A percentile compares a stretch with the other conserved stretches of the same genome.
Evolutionary conservation across 176 grass and related monocot species (phyloP).

Genomic region (Aegilops sharonensis): DNA sequence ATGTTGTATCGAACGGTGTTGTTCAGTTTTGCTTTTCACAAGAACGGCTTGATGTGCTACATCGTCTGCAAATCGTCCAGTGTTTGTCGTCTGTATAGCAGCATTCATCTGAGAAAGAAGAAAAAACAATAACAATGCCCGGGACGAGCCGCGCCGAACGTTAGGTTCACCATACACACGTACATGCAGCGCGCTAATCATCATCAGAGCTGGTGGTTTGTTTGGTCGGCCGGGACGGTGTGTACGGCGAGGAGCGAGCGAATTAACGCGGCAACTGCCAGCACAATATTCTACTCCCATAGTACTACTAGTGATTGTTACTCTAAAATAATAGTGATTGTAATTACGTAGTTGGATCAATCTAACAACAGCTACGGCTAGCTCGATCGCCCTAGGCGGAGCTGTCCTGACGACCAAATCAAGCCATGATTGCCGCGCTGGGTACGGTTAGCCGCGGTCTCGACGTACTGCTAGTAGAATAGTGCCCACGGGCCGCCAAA

Average conservation of each 20-base stretch:
- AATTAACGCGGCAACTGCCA: background rate
- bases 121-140: background rate
- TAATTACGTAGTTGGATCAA: background rate
- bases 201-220: background rate
- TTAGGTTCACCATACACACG: constrained; percentile 3
- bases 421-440: background rate
- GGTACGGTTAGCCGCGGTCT: too few relatives aligned
- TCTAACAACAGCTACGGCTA: background rate
- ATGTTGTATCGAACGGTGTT: too few relatives aligned
- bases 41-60: too few relatives aligned
- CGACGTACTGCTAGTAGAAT: too few relatives aligned
- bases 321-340: too few relatives aligned
- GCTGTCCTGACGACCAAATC: background rate
- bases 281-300: background rate
- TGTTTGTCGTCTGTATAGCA: too few relatives aligned
- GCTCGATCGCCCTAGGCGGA: too few relatives aligned
- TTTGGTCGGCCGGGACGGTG: background rate
- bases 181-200: background rate
- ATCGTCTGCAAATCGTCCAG: too few relatives aligned
- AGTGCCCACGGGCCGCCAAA: background rate
- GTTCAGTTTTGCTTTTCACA: too few relatives aligned
- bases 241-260: background rate
- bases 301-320: too few relatives aligned
- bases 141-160: background rate
- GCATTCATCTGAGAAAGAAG: too few relatives aligned